Conservation (phyloP, 805 yeast species). For the Wickerhamomyces rabaulensis region DNA sequence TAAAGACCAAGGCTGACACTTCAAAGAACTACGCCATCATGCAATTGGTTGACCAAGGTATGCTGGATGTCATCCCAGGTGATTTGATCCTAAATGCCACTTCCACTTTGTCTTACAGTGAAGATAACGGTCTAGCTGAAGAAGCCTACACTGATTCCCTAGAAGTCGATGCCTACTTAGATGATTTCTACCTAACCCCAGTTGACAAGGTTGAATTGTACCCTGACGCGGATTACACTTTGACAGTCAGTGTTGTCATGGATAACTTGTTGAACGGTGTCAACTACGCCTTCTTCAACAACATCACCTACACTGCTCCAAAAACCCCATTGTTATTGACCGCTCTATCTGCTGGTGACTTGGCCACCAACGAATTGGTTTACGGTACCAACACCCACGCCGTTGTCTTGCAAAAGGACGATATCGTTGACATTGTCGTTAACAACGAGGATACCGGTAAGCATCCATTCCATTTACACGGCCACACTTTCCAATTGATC, state of each 20-base stretch:
- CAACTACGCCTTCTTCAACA: conserved; percentile 96
- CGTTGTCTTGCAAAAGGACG: conserved; percentile 19
- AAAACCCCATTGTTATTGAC: conserved; percentile 83
- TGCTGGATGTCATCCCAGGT: conserved; percentile 73
- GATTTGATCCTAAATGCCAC: conserved; percentile 70
- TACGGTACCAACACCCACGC: conserved; percentile 52
- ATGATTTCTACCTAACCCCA: conserved; percentile 78
- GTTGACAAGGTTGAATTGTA: conserved; percentile 44
- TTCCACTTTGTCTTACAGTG: conserved; percentile 59
- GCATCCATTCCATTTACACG: conserved; percentile 78
- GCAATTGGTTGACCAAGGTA: conserved; percentile 72
- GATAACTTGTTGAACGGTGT: conserved; percentile 80
- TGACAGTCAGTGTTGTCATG: conserved; percentile 76
- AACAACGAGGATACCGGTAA: conserved; percentile 78
- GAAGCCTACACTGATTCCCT: conserved; percentile 41
- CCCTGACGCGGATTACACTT: conserved; percentile 63
- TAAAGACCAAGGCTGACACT: conserved; percentile 63
- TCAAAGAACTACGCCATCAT: conserved; percentile 75
- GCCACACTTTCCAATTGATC: conserved; percentile 63
- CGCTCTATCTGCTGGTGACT: conserved; percentile 66
- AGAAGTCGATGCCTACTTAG: conserved; percentile 47
- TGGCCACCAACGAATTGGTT: conserved; percentile 44
- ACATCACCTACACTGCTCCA: conserved; percentile 71
- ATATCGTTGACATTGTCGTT: conserved; percentile 65
- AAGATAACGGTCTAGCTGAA: conserved; percentile 35